Percentiles rank a stretch among this genome's conserved stretches.
phyloP scores from a whole-genome alignment of 768 basidiomycete genomes.

The Clavulina sp. region DNA sequence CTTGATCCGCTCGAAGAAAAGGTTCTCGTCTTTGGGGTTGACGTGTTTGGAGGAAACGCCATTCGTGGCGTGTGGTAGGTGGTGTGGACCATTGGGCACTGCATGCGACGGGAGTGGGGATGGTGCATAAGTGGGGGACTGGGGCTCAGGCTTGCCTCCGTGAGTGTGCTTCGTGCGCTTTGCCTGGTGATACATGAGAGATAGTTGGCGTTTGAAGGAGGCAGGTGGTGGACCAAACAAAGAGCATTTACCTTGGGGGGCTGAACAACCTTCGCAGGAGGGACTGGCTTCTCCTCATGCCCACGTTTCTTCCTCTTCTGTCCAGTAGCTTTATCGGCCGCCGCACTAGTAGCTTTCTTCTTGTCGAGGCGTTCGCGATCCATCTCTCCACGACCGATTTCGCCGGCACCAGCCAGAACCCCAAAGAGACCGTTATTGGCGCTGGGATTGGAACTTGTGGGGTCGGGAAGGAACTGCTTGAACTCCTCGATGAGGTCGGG shows the following conservation, averaged over 20 bases:
- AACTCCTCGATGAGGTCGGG: constrained; percentile 47
- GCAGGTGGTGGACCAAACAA: background rate
- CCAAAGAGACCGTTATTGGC: constrained; percentile 15
- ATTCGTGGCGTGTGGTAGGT: background rate
- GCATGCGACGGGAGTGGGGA: constrained; percentile 14
- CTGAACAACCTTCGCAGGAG: constrained; percentile 30
- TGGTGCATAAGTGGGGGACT: constrained; percentile 10
- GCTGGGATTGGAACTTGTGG: constrained; percentile 10
- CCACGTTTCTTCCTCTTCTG: constrained; percentile 44
- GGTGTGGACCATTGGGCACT: constrained; percentile 1
- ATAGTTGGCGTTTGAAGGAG: background rate
- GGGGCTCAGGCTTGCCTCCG: constrained; percentile 28
- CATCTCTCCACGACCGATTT: constrained; percentile 4
- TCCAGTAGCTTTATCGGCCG: constrained; percentile 26
- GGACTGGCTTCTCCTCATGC: constrained; percentile 47
- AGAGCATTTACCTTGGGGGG: constrained; percentile 5
- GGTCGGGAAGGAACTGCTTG: constrained; percentile 13
- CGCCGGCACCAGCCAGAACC: constrained; percentile 5
- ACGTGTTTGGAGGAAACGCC: background rate
- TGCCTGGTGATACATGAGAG: constrained; percentile 7
- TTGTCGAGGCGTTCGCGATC: constrained; percentile 5
- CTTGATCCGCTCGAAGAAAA: constrained; percentile 85
- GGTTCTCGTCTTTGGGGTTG: constrained; percentile 47
- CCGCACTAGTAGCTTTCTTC: background rate
- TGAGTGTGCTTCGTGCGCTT: constrained; percentile 14